phyloP scores from a whole-genome alignment of 2,329 filamentous ascomycete genomes.

The Fonsecaea erecta region DNA sequence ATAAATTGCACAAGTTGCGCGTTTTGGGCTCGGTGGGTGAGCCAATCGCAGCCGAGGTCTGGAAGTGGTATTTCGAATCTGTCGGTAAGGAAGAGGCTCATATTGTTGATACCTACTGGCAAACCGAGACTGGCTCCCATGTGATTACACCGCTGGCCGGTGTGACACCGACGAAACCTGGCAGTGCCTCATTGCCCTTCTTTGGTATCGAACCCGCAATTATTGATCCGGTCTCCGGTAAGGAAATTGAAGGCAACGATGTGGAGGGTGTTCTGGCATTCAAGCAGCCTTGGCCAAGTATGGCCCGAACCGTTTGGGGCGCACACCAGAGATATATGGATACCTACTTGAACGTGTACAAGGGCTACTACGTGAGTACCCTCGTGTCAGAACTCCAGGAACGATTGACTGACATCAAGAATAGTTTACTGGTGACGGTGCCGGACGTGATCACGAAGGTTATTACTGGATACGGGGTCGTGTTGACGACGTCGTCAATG shows the following conservation, averaged over 20 bases:
- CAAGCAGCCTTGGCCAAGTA: constrained; percentile 97
- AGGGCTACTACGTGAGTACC: constrained; percentile 89
- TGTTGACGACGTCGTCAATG: constrained; percentile 98
- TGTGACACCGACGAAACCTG: constrained; percentile 94
- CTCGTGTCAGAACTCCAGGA: neutral
- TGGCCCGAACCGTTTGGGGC: constrained; percentile 97
- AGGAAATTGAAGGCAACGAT: constrained; percentile 92
- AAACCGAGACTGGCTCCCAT: constrained; percentile 97
- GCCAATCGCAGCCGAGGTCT: constrained; percentile 95
- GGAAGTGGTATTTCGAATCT: constrained; percentile 99
- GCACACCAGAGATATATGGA: constrained; percentile 99
- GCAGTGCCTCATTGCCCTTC: constrained; percentile 93
- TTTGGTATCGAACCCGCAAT: constrained; percentile 98
- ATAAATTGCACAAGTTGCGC: constrained; percentile 84
- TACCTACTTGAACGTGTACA: constrained; percentile 96
- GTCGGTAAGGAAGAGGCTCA: constrained; percentile 94
- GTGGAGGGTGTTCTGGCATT: constrained; percentile 96
- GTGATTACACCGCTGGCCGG: constrained; percentile 93
- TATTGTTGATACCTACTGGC: constrained; percentile 98
- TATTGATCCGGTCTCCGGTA: constrained; percentile 92
- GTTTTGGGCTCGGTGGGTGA: constrained; percentile 95
- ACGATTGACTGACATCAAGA: constrained; percentile 22
- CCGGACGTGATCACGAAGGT: constrained; percentile 92
- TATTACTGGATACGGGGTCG: constrained; percentile 99
- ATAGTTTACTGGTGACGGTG: constrained; percentile 72